phyloP scores from a whole-genome alignment of 371 early-diverging fungal genomes.

The Choanephora cucurbitarum region DNA sequence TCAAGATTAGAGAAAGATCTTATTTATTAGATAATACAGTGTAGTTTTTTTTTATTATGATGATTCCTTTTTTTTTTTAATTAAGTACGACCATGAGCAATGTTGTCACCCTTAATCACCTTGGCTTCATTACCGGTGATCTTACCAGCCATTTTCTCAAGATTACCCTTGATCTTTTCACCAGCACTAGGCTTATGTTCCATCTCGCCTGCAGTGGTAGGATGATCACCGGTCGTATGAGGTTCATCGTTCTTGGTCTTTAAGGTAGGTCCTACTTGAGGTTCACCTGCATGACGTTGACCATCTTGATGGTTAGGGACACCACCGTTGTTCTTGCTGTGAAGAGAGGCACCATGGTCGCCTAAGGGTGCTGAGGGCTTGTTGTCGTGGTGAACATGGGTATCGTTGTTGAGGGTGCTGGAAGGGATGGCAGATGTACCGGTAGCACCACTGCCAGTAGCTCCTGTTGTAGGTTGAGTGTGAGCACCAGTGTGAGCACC shows the following conservation, averaged over 20 bases:
- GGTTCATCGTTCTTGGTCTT: background rate
- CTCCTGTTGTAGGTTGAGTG: background rate
- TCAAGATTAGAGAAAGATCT: no score
- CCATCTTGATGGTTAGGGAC: background rate
- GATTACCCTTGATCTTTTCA: slow-evolving; percentile 36
- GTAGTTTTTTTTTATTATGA: no score
- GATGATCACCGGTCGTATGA: slow-evolving; percentile 1
- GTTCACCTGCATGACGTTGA: background rate
- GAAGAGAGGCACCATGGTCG: slow-evolving; percentile 22
- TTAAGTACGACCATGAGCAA: slow-evolving; percentile 24
- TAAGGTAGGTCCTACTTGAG: background rate
- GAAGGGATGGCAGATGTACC: background rate
- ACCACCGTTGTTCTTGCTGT: background rate
- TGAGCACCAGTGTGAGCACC: slow-evolving; percentile 5
- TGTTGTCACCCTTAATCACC: slow-evolving; percentile 26
- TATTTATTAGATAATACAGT: no score
- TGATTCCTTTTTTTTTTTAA: no score
- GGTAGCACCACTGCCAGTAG: slow-evolving; percentile 1
- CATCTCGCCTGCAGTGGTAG: background rate
- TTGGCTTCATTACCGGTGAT: slow-evolving; percentile 29
- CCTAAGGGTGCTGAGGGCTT: slow-evolving; percentile 5
- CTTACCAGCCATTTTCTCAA: slow-evolving; percentile 35
- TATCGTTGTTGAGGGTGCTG: background rate
- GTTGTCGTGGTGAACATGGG: background rate
- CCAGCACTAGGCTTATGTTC: slow-evolving; percentile 13